Percentiles rank a stretch among this genome's conserved stretches.
Conservation (phyloP, 495 filamentous ascomycete species). For the Annulohypoxylon bovei region DNA sequence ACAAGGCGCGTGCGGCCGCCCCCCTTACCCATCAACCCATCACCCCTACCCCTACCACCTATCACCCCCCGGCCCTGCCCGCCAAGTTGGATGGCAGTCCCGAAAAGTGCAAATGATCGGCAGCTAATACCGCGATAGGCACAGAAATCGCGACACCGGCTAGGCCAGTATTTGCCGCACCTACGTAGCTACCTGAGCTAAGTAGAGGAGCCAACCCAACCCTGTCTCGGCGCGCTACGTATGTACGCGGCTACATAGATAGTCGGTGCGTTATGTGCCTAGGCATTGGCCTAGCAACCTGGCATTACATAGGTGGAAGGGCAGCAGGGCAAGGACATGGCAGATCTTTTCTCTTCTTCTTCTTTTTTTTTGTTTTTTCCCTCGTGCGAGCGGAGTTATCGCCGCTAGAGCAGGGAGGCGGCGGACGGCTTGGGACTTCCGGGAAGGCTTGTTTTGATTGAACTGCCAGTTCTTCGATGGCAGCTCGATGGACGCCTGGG, state of each 20-base stretch:
- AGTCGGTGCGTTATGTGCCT: not conserved
- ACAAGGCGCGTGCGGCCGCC: constrained; percentile 6
- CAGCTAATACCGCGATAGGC: constrained; percentile 38
- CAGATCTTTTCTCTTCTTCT: no score
- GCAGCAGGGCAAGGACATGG: no score
- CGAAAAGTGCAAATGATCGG: constrained; percentile 34
- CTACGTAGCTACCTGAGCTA: not conserved
- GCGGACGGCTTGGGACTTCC: constrained; percentile 31
- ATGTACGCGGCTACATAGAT: not conserved
- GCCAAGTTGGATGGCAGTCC: constrained; percentile 32
- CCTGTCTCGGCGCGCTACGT: constrained; percentile 15
- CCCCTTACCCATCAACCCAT: not conserved
- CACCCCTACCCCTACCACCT: not conserved
- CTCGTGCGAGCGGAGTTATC: constrained; percentile 21
- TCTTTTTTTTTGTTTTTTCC: not conserved
- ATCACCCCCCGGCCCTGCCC: constrained; percentile 16
- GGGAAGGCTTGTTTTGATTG: constrained; percentile 37
- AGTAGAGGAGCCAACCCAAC: not conserved
- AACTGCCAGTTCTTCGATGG: not conserved
- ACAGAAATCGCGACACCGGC: constrained; percentile 26
- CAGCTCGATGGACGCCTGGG: not conserved
- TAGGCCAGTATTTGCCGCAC: constrained; percentile 17
- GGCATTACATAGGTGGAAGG: no score
- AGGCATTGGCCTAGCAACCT: not conserved
- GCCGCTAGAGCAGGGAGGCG: constrained; percentile 24